Evolutionary conservation across 2,329 filamentous ascomycete genomes (phyloP).

Genomic region (Eutypa lata): DNA sequence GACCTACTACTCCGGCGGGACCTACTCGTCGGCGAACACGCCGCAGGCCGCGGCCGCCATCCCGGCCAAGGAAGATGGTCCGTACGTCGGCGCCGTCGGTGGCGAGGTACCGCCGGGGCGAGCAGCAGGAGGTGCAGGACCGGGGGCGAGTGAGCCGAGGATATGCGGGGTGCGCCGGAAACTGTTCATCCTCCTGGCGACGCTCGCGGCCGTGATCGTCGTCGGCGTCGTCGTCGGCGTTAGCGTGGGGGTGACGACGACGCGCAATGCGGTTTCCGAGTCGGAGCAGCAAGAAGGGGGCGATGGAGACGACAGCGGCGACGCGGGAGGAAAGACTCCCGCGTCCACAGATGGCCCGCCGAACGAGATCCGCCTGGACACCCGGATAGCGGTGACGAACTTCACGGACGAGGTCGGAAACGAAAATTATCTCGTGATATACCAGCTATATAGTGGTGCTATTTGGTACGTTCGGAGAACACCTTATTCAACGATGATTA

Average conservation of each 20-base stretch:
- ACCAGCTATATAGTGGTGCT: constrained; percentile 23
- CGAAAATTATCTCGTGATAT: constrained; percentile 23
- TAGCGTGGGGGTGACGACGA: constrained; percentile 10
- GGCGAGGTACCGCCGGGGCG: neutral
- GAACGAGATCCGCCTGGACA: constrained; percentile 7
- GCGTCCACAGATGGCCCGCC: neutral
- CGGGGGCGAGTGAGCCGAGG: constrained; percentile 3
- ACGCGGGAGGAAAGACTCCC: neutral
- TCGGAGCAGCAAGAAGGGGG: neutral
- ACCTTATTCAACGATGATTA: neutral
- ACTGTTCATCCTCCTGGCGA: constrained; percentile 8
- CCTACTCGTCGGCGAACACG: constrained; percentile 2
- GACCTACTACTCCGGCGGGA: neutral
- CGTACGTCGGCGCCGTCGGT: constrained; percentile 9
- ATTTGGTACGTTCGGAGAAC: constrained; percentile 6
- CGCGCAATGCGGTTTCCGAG: neutral
- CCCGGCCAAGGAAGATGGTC: constrained; percentile 4
- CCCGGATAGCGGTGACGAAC: constrained; percentile 23
- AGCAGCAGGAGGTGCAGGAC: neutral
- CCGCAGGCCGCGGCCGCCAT: neutral
- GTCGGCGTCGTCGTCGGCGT: constrained; percentile 11
- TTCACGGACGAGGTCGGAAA: constrained; percentile 23
- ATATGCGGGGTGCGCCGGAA: constrained; percentile 16
- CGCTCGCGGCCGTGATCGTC: constrained; percentile 9
- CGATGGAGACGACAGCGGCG: neutral